phyloP scores from a whole-genome alignment of 352 stramenopile species.

The Phytophthora pini region DNA sequence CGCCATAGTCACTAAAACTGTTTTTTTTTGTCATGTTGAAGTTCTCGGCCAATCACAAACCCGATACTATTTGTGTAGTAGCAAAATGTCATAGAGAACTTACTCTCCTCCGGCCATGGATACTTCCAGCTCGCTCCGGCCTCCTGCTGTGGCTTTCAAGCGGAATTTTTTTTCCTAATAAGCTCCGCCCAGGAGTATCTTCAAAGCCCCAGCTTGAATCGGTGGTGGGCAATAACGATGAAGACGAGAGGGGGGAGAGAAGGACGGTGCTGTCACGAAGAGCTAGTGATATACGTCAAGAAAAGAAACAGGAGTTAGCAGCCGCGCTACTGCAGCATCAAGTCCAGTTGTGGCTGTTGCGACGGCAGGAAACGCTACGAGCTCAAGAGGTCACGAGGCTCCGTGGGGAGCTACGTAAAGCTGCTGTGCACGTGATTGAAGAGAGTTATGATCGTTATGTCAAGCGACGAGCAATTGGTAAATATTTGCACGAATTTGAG shows the following conservation, averaged over 20 bases:
- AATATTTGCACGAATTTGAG: conserved; percentile 20
- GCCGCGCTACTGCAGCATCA: conserved; percentile 26
- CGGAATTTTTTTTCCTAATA: conserved; percentile 12
- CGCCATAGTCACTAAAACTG: conserved; percentile 31
- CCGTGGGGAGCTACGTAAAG: conserved; percentile 14
- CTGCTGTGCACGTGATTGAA: conserved; percentile 22
- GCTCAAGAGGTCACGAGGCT: conserved; percentile 18
- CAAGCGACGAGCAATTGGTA: conserved; percentile 24
- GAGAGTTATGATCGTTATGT: conserved; percentile 19
- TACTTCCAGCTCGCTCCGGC: not conserved
- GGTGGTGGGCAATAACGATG: conserved; percentile 20
- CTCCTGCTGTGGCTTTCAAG: conserved; percentile 1
- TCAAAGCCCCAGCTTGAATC: not conserved
- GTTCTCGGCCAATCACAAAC: conserved; percentile 20
- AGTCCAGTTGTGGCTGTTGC: conserved; percentile 37
- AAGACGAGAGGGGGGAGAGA: not conserved
- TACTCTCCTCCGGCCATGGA: conserved; percentile 47
- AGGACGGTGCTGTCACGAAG: not conserved
- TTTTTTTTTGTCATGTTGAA: conserved; percentile 20
- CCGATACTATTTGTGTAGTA: conserved; percentile 15
- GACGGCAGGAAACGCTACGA: conserved; percentile 17
- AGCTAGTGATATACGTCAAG: not conserved
- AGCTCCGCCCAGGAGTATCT: not conserved
- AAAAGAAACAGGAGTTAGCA: conserved; percentile 18
- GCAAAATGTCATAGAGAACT: conserved; percentile 22